phyloP scores from a whole-genome alignment of 2,329 filamentous ascomycete species.

The Botrytis aclada region DNA sequence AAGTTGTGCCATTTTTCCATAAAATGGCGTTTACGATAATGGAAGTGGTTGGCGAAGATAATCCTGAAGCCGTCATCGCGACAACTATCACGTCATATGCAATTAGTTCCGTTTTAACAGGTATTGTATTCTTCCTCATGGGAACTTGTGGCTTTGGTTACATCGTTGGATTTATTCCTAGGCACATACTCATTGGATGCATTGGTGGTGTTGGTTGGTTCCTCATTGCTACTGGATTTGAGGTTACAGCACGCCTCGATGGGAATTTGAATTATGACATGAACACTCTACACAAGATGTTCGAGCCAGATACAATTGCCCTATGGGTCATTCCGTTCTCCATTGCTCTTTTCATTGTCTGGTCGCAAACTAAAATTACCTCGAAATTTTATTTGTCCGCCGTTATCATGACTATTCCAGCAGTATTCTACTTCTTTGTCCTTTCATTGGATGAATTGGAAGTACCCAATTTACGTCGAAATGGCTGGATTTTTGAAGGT shows the following conservation, averaged over 20 bases:
- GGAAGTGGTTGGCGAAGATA: slow-evolving; percentile 69
- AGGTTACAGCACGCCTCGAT: slow-evolving; percentile 85
- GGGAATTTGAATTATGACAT: slow-evolving; percentile 81
- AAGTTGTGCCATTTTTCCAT: slow-evolving; percentile 98
- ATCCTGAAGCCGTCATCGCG: slow-evolving; percentile 82
- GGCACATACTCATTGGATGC: slow-evolving; percentile 93
- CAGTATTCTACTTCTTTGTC: slow-evolving; percentile 76
- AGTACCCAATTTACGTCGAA: slow-evolving; percentile 62
- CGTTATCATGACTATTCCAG: slow-evolving; percentile 78
- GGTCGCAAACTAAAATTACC: slow-evolving; percentile 70
- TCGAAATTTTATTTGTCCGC: slow-evolving; percentile 83
- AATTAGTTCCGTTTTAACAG: slow-evolving; percentile 85
- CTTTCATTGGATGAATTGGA: slow-evolving; percentile 65
- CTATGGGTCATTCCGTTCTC: slow-evolving; percentile 80
- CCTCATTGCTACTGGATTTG: slow-evolving; percentile 83
- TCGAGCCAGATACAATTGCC: slow-evolving; percentile 68
- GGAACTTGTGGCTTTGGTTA: slow-evolving; percentile 84
- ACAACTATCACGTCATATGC: slow-evolving; percentile 93
- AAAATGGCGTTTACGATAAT: slow-evolving; percentile 95
- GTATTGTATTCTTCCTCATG: slow-evolving; percentile 86
- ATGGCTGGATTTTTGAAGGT: slow-evolving; percentile 89
- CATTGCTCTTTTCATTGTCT: slow-evolving; percentile 73
- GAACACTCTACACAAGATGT: slow-evolving; percentile 70
- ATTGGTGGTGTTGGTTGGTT: slow-evolving; percentile 98
- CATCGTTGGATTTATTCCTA: slow-evolving; percentile 92